Evolutionary conservation across 352 stramenopile genomes (phyloP), one percentile per base, ranked within the genome.

Genomic region (Phytopythium delawarense): DNA sequence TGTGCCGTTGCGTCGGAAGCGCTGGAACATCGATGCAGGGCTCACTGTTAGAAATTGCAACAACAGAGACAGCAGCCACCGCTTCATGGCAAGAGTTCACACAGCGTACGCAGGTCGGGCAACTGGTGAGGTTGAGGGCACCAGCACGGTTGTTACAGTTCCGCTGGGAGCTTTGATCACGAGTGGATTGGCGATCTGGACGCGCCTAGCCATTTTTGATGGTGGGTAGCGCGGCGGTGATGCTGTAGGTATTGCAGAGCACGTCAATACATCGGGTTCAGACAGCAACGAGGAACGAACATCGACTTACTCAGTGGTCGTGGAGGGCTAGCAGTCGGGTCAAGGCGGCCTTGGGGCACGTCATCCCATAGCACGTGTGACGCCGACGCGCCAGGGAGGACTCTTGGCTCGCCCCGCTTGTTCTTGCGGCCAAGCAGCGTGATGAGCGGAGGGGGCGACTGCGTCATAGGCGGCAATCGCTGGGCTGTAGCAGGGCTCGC

Each of bases 281-380:
- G 23, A 18, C 30, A 21, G 25, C 20, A 57, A 1, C n/a, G 13
- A 25, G 18, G 30, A 20, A 46, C 18, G 2, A 59, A 45, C 59
- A 25, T 69, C 15, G 54, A 59, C 35, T 44, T 46, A 20, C 49
- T 42, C 13, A 61, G 66, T 16, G 70, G 71, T 57, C 71, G 55
- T 32, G 59, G 67, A 28, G 65, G 70, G 45, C 67, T 77, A 18
- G 66, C 63, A 3, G 72, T 77, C n/a, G 70, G 64, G 59, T 74
- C 72, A 34, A 72, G 40, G n/a, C 61, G 65, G 9, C 69, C 70
- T n/a, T 74, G 74, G 3, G 55, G 42, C 20, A 56, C 71, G 20
- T 69, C 62, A 44, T 85, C 67, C 66, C 69, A 85, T 45, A 76
- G 63, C 16, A 69, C 78, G 18, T 67, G 76, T 9, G 75, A 76